These are phyloP conservation scores for Candida insectorum DNA, from an alignment of 805 yeast genomes.

Conservation along the genomic window DNA sequence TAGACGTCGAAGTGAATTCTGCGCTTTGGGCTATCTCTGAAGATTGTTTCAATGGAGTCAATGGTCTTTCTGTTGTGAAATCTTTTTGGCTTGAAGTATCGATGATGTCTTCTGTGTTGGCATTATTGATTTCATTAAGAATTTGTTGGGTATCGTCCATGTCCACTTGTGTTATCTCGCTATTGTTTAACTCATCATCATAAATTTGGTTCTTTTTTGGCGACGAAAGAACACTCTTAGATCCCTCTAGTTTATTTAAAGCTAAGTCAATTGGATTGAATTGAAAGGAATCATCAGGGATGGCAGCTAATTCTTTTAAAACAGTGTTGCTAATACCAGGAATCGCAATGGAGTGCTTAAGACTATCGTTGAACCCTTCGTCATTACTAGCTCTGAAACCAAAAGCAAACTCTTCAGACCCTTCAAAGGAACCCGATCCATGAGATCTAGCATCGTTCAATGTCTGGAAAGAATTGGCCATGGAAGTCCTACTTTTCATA, in stretches of 20 bases:
- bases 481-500: conserved; percentile 14
- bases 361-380: conserved; percentile 2
- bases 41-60: conserved; percentile 23
- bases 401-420: conserved; percentile 8
- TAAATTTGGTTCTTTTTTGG: conserved; percentile 2
- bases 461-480: conserved; percentile 9
- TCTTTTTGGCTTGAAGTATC: conserved; percentile 12
- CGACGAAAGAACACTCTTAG: no score
- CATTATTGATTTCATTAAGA: conserved; percentile 37
- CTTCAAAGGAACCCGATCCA: background rate
- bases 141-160: conserved; percentile 32
- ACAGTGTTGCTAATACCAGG: conserved; percentile 46
- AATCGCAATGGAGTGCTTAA: conserved; percentile 43
- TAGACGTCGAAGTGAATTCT: background rate
- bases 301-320: conserved; percentile 64
- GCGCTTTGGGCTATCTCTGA: background rate
- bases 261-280: conserved; percentile 71
- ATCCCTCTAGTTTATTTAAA: conserved; percentile 68
- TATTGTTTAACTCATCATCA: conserved; percentile 4
- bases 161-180: conserved; percentile 11
- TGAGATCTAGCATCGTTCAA: conserved; percentile 2
- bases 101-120: conserved; percentile 34
- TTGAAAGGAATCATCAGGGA: conserved; percentile 71
- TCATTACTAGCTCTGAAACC: conserved; percentile 5
- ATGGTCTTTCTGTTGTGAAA: conserved; percentile 23